These are phyloP conservation scores for Ophiognomonia clavigignenti-juglandacearum DNA, from an alignment of 2,329 filamentous ascomycete genomes.

Conservation along the genomic window DNA sequence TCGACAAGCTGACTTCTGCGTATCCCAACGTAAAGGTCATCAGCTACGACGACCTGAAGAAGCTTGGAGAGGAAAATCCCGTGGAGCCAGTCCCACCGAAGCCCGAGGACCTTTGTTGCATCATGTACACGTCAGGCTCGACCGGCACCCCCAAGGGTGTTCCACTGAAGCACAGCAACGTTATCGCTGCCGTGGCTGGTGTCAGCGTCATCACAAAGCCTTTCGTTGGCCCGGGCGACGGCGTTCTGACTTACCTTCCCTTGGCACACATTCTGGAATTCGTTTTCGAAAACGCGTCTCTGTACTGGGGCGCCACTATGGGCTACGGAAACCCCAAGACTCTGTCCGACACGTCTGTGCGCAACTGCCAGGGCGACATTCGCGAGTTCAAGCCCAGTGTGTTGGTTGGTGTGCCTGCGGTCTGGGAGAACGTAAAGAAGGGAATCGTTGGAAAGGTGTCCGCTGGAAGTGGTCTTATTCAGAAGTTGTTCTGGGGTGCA, in stretches of 20 bases:
- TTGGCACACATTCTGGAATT: constrained; percentile 87
- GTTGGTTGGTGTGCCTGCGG: constrained; percentile 80
- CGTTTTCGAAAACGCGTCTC: constrained; percentile 78
- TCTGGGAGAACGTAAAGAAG: constrained; percentile 92
- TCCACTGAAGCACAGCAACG: constrained; percentile 67
- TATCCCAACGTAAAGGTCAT: constrained; percentile 42
- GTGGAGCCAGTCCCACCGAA: constrained; percentile 64
- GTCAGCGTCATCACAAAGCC: constrained; percentile 71
- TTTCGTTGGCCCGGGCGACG: constrained; percentile 73
- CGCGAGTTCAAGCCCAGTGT: constrained; percentile 79
- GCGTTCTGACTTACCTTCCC: constrained; percentile 77
- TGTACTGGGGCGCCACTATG: constrained; percentile 85
- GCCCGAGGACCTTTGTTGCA: constrained; percentile 72
- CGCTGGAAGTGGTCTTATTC: constrained; percentile 60
- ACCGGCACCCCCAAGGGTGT: constrained; percentile 82
- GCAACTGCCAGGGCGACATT: constrained; percentile 85
- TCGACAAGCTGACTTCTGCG: constrained; percentile 45
- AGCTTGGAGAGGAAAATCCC: constrained; percentile 56
- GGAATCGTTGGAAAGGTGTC: constrained; percentile 75
- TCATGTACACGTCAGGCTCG: constrained; percentile 71
- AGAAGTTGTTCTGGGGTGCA: constrained; percentile 68
- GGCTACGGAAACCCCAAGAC: constrained; percentile 86
- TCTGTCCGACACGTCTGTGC: constrained; percentile 73
- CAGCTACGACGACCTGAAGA: constrained; percentile 46
- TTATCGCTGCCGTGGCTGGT: constrained; percentile 72